These are phyloP conservation scores for Scutellaria barbata DNA, from an alignment of 257 asterid species.

Conservation along the genomic window DNA sequence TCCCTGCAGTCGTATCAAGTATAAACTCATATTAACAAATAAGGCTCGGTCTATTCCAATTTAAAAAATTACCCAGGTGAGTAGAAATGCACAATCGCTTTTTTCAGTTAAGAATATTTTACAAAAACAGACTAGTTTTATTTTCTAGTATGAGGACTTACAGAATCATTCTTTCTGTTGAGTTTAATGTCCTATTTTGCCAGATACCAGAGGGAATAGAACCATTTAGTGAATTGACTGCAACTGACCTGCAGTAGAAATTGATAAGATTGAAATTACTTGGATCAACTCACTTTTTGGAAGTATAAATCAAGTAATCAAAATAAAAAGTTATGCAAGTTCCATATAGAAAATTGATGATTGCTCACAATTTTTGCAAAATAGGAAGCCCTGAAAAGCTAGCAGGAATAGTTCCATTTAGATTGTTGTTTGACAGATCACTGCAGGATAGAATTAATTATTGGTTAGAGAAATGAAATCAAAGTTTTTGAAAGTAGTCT, in stretches of 20 bases:
- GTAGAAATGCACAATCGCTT: background rate
- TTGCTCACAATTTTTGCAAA: slow-evolving; percentile 82
- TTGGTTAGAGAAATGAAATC: slow-evolving; percentile 26
- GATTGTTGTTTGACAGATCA: slow-evolving; percentile 74
- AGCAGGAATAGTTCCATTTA: slow-evolving; percentile 77
- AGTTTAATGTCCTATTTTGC: slow-evolving; percentile 70
- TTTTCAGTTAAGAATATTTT: background rate
- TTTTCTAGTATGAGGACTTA: slow-evolving; percentile 48
- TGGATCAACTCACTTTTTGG: background rate
- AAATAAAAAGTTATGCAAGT: slow-evolving; percentile 12
- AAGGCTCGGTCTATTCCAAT: slow-evolving; percentile 1
- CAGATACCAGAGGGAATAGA: slow-evolving; percentile 82
- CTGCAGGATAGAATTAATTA: slow-evolving; percentile 47
- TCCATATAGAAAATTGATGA: slow-evolving; percentile 25
- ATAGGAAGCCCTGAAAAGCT: slow-evolving; percentile 80
- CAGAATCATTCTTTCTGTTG: slow-evolving; percentile 67
- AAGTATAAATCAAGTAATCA: slow-evolving; percentile 22
- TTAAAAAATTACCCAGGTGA: background rate
- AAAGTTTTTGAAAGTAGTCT: slow-evolving; percentile 3
- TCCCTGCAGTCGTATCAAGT: slow-evolving; percentile 62
- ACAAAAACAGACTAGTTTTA: background rate
- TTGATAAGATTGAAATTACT: slow-evolving; percentile 20
- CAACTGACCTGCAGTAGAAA: slow-evolving; percentile 70
- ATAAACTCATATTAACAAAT: slow-evolving; percentile 16
- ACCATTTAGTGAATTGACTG: slow-evolving; percentile 76